These are phyloP conservation scores for Nothopassalora personata DNA, from an alignment of 2,329 filamentous ascomycete species.

Conservation along the genomic window DNA sequence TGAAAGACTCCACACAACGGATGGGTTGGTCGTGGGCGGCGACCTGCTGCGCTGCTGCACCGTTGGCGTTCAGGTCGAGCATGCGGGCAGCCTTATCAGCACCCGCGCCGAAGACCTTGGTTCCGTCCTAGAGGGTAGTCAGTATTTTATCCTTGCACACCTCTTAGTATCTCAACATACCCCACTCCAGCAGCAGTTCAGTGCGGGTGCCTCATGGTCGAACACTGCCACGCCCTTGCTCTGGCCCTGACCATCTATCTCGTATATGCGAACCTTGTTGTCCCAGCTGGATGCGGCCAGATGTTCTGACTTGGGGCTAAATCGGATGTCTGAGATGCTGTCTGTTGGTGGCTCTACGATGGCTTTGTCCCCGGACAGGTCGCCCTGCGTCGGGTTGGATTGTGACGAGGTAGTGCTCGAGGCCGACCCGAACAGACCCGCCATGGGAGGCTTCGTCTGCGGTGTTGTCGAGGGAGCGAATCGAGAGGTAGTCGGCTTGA, in stretches of 20 bases:
- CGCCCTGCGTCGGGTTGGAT: conserved; percentile 70
- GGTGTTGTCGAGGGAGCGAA: not conserved
- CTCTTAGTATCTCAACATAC: conserved; percentile 46
- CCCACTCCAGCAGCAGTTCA: conserved; percentile 82
- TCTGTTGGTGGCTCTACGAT: conserved; percentile 77
- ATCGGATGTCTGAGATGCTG: conserved; percentile 80
- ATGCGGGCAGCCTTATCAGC: conserved; percentile 88
- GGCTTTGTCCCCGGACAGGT: conserved; percentile 82
- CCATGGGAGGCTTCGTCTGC: conserved; percentile 4
- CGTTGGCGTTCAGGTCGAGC: conserved; percentile 67
- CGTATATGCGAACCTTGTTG: conserved; percentile 95
- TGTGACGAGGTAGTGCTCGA: conserved; percentile 48
- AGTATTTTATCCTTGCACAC: not conserved
- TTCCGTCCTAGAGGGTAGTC: conserved; percentile 66
- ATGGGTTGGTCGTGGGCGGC: conserved; percentile 82
- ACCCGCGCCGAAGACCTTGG: conserved; percentile 78
- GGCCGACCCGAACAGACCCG: conserved; percentile 45
- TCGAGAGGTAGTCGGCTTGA: not conserved
- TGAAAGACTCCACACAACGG: conserved; percentile 63
- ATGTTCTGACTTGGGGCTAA: conserved; percentile 72
- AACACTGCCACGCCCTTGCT: conserved; percentile 81
- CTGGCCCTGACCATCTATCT: conserved; percentile 71
- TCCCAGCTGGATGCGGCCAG: conserved; percentile 93
- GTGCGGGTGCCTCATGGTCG: conserved; percentile 77
- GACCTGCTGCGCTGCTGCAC: conserved; percentile 51